These are phyloP conservation scores for Aphanomyces stellatus DNA, from an alignment of 352 stramenopile genomes.

Conservation along the genomic window DNA sequence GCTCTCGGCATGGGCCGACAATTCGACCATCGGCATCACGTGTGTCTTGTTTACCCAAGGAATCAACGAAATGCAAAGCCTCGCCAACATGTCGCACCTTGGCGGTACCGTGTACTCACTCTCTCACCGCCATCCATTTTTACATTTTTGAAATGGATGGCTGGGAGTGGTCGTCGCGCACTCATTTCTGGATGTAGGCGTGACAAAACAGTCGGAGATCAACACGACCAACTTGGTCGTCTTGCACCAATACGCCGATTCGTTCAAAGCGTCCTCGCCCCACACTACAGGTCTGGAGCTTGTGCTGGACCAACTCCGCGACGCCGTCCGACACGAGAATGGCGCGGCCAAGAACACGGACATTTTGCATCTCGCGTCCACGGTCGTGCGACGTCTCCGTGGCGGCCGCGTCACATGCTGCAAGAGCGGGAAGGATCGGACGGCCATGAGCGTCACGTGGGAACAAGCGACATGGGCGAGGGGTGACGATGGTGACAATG, in stretches of 20 bases:
- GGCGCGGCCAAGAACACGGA: conserved; percentile 72
- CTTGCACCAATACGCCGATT: conserved; percentile 33
- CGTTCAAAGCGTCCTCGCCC: conserved; percentile 34
- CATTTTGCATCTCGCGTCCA: conserved; percentile 67
- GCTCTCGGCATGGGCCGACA: conserved; percentile 23
- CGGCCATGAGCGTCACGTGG: conserved; percentile 95
- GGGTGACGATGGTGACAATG: neutral
- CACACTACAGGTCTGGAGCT: conserved; percentile 50
- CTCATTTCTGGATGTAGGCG: conserved; percentile 22
- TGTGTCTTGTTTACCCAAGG: conserved; percentile 85
- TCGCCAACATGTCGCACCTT: conserved; percentile 59
- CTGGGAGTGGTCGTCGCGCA: neutral
- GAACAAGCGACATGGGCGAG: conserved; percentile 78
- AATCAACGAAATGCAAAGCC: conserved; percentile 91
- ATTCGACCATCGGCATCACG: conserved; percentile 33
- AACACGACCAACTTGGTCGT: conserved; percentile 28
- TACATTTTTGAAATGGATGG: too few relatives aligned
- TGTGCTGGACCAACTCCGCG: conserved; percentile 29
- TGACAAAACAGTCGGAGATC: conserved; percentile 76
- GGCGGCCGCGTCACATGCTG: conserved; percentile 93
- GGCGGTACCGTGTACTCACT: conserved; percentile 31
- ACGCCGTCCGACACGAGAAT: conserved; percentile 25
- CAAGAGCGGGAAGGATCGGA: conserved; percentile 97
- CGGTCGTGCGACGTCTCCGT: conserved; percentile 84
- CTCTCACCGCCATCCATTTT: too few relatives aligned